phyloP scores from a whole-genome alignment of 1,139 yeast genomes.

The Geotrichum carabidarum region DNA sequence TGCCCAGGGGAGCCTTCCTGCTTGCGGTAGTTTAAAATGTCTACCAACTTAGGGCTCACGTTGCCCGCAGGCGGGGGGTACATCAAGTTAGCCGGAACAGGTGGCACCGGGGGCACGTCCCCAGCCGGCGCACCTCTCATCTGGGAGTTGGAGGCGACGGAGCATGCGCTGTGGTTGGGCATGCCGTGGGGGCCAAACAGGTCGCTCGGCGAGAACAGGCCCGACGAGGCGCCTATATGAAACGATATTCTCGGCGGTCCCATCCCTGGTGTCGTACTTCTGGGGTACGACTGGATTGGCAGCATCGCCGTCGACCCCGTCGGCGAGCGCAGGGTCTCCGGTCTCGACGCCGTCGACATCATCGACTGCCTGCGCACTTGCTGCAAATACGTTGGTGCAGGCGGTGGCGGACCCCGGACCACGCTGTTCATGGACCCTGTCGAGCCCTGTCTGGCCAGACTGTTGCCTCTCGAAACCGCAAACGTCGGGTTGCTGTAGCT shows the following conservation, averaged over 20 bases:
- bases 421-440: no score
- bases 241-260: slow-evolving; percentile 25
- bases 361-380: no score
- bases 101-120: slow-evolving; percentile 11
- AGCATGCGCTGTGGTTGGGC: neutral
- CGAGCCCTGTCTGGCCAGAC: no score
- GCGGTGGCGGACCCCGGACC: no score
- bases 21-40: neutral
- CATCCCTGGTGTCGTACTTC: neutral
- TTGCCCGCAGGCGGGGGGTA: neutral
- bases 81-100: slow-evolving; percentile 1
- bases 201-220: slow-evolving; percentile 14
- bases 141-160: neutral
- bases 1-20: neutral
- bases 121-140: neutral
- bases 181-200: slow-evolving; percentile 7
- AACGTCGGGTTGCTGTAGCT: no score
- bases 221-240: slow-evolving; percentile 21
- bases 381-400: no score
- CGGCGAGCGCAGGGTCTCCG: no score
- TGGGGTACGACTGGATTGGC: slow-evolving; percentile 2
- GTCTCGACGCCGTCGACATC: no score
- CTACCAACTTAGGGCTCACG: neutral
- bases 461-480: no score
- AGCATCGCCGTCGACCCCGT: neutral